Percentiles rank a stretch among this genome's conserved stretches.
These are phyloP conservation scores for Rhodotorula babjevae DNA, from an alignment of 768 basidiomycete species.

Conservation along the genomic window DNA sequence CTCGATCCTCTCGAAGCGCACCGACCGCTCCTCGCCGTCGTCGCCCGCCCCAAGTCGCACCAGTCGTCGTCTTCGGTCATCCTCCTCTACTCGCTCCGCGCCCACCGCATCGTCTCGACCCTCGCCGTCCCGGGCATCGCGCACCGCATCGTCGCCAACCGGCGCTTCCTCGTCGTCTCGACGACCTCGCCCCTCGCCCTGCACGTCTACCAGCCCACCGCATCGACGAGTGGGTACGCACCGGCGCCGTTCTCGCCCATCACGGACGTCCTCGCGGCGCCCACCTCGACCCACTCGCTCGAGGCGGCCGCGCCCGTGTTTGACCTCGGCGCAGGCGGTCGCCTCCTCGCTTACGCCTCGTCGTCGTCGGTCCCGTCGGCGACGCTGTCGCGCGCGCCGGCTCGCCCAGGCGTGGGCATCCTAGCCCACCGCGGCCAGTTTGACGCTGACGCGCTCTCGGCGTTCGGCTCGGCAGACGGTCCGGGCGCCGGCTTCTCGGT, in stretches of 20 bases:
- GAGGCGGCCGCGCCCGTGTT: conserved; percentile 27
- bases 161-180: conserved; percentile 13
- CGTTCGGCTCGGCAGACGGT: too few relatives aligned
- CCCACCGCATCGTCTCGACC: conserved; percentile 10
- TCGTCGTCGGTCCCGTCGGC: not conserved
- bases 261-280: conserved; percentile 11
- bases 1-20: not conserved
- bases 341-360: conserved; percentile 33
- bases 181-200: conserved; percentile 26
- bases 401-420: conserved; percentile 16
- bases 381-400: conserved; percentile 15
- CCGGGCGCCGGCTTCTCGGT: conserved; percentile 11
- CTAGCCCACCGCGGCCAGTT: conserved; percentile 26
- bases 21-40: conserved; percentile 9
- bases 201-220: conserved; percentile 9
- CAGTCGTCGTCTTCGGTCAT: conserved; percentile 9
- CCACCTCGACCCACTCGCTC: not conserved
- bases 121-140: conserved; percentile 12
- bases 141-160: conserved; percentile 8
- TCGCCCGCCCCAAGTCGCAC: not conserved
- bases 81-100: conserved; percentile 27
- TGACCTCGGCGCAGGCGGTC: conserved; percentile 24
- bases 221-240: not conserved
- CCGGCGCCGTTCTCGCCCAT: conserved; percentile 26
- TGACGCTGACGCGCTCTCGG: conserved; percentile 5